Base-by-base conservation (phyloP, 1,284 basidiomycete genomes). In the Ustilago lituana region DNA sequence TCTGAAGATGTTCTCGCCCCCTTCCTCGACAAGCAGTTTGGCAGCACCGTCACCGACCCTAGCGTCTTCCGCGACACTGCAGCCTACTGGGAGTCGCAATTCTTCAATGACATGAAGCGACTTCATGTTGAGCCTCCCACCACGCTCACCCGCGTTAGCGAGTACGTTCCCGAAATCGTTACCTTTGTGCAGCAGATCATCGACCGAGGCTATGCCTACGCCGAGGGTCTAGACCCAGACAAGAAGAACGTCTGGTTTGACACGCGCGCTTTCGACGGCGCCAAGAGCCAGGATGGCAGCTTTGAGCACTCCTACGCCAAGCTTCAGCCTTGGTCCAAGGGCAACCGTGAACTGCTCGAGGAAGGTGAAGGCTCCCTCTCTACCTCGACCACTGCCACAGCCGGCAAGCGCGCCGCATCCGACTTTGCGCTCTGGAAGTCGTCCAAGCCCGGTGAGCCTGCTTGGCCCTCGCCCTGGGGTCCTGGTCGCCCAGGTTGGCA, bases 381-480 rank as follows among this genome's bases (percentile, higher is more conserved):
- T 11, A 73, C 74, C 2, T 65, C 66, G 15, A 60, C 73, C 19
- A 51, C 72, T 14, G 88, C 80, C 12, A 75, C 89, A 5, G 87
- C 84, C 14, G 87, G 90, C 62, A 87, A 88, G 79, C 83, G 85
- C 23, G 84, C 84, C 22, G 76, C 87, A 1, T 83, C 86, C 11
- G 95, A 99, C 84, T 99, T 99, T 83, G 96, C 96, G 6, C 85
- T 99, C 12, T 99, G 96, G 96, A 99, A 99, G 84, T 89, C 92
- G 3, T 93, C 93, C 27, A 97, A 96, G 84, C 89, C 93, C 1
- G 96, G 96, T n/a, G 96, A 99, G 83, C 96, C 96, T 2, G 90
- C 90, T 3, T 99, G 96, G 96, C 88, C 90, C 0, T 97, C 94
- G 9, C 90, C 93, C 6, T 99, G 96, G 96, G 96, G 96, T 24